Percentiles rank a stretch among this genome's conserved stretches.
These are phyloP conservation scores for Marasmius oreades DNA, from an alignment of 1,284 basidiomycete genomes.

Conservation along the genomic window DNA sequence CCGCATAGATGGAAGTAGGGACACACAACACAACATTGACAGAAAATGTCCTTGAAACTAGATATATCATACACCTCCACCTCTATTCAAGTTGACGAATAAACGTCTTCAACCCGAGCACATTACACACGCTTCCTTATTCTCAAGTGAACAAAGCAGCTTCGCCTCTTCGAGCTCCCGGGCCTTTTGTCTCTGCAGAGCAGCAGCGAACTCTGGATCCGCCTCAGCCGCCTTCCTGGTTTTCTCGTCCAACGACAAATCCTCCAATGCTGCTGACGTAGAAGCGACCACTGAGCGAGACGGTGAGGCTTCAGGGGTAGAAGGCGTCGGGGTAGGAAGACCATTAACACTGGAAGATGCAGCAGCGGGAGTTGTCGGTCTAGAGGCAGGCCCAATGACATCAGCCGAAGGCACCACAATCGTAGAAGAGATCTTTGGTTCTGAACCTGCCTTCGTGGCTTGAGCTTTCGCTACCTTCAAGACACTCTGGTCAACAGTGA, in stretches of 20 bases:
- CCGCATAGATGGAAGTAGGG: no score
- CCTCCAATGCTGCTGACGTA: slow-evolving; percentile 19
- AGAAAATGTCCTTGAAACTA: no score
- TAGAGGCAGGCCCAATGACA: slow-evolving; percentile 18
- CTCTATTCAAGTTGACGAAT: no score
- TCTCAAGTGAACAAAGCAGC: slow-evolving; percentile 81
- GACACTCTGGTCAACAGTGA: slow-evolving; percentile 87
- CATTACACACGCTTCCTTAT: slow-evolving; percentile 87
- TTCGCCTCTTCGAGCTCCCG: slow-evolving; percentile 82
- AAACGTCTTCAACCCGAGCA: slow-evolving; percentile 60
- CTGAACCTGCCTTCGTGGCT: slow-evolving; percentile 32
- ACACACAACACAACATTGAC: no score
- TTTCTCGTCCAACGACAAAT: slow-evolving; percentile 37
- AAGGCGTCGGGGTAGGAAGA: slow-evolving; percentile 27
- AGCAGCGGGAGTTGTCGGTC: slow-evolving; percentile 14
- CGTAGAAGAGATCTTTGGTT: slow-evolving; percentile 18
- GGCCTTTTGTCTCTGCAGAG: slow-evolving; percentile 67
- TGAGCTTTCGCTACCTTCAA: slow-evolving; percentile 72
- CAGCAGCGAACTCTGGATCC: slow-evolving; percentile 83
- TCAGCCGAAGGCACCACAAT: slow-evolving; percentile 10
- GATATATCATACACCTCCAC: no score
- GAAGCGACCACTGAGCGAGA: slow-evolving; percentile 15
- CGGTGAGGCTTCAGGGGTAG: slow-evolving; percentile 18
- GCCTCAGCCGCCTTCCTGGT: slow-evolving; percentile 51
- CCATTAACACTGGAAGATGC: slow-evolving; percentile 10